phyloP scores from a whole-genome alignment of 192 early-diverging fungal species.

The Lunasporangiospora selenospora region DNA sequence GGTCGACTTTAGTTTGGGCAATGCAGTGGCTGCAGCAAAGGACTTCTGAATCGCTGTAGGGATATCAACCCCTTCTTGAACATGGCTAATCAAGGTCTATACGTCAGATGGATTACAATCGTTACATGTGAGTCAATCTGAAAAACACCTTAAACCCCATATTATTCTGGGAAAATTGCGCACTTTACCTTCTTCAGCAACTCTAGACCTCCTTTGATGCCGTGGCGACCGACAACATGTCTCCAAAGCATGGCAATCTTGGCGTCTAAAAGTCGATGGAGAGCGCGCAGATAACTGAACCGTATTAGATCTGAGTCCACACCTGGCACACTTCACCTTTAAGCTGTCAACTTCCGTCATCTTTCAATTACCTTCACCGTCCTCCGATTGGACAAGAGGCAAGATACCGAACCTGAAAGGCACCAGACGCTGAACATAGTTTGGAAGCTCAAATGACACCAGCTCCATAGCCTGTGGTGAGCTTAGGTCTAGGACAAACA shows the following conservation, averaged over 20 bases:
- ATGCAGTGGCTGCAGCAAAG: neutral
- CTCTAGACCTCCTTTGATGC: slow-evolving; percentile 31
- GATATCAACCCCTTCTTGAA: slow-evolving; percentile 21
- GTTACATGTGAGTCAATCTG: no score
- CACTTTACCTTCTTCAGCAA: slow-evolving; percentile 34
- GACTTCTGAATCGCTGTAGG: slow-evolving; percentile 10
- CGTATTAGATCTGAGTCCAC: slow-evolving; percentile 45
- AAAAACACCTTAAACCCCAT: no score
- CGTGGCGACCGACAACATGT: slow-evolving; percentile 29
- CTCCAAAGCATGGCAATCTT: slow-evolving; percentile 35
- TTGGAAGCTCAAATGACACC: slow-evolving; percentile 66
- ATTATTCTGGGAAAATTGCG: no score
- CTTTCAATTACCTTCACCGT: slow-evolving; percentile 51
- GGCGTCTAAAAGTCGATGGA: slow-evolving; percentile 5
- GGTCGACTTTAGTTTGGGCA: slow-evolving; percentile 23
- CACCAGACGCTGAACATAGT: slow-evolving; percentile 69
- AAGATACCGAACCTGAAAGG: slow-evolving; percentile 90
- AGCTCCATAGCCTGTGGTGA: slow-evolving; percentile 54
- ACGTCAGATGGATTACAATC: no score
- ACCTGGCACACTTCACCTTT: neutral
- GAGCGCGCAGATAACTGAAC: slow-evolving; percentile 31
- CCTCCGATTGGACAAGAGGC: slow-evolving; percentile 62
- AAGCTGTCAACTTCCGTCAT: no score
- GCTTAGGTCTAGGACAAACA: slow-evolving; percentile 82
- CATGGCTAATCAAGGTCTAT: slow-evolving; percentile 20